A percentile compares a stretch with the other conserved stretches of the same genome.
Conservation (phyloP, 2,329 filamentous ascomycete species). For the Apiospora aurea region DNA sequence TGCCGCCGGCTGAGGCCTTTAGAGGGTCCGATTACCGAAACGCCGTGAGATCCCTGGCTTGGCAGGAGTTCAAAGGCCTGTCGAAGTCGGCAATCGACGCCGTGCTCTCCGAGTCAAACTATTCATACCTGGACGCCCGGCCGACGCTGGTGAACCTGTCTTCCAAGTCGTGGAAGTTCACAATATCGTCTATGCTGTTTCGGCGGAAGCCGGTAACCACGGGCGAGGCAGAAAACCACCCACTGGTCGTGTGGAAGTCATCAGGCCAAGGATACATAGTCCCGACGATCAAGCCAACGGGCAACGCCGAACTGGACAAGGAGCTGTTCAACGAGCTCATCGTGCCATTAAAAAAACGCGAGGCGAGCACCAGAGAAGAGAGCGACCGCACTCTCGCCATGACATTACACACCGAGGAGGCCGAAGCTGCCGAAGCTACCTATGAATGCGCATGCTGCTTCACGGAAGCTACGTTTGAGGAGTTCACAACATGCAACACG, state of each 20-base stretch:
- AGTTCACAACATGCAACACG: slow-evolving; percentile 74
- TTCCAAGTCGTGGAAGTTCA: slow-evolving; percentile 79
- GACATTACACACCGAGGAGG: slow-evolving; percentile 64
- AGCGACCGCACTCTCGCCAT: slow-evolving; percentile 61
- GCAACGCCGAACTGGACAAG: slow-evolving; percentile 67
- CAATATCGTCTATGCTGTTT: slow-evolving; percentile 74
- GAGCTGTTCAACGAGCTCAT: slow-evolving; percentile 68
- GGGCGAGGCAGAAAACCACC: slow-evolving; percentile 65
- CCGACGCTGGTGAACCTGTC: slow-evolving; percentile 73
- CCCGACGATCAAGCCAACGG: slow-evolving; percentile 71
- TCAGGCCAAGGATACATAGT: slow-evolving; percentile 61
- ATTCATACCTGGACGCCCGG: slow-evolving; percentile 76
- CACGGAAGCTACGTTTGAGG: slow-evolving; percentile 73
- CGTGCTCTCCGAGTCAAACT: slow-evolving; percentile 81
- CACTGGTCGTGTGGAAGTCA: slow-evolving; percentile 67
- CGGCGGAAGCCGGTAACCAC: slow-evolving; percentile 65
- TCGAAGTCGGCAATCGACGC: slow-evolving; percentile 77
- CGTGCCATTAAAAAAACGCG: slow-evolving; percentile 56
- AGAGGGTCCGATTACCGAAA: slow-evolving; percentile 71
- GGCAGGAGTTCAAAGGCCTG: slow-evolving; percentile 78
- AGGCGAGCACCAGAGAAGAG: slow-evolving; percentile 52
- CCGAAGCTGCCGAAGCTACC: slow-evolving; percentile 61
- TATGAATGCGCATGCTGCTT: slow-evolving; percentile 85
- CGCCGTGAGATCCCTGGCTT: slow-evolving; percentile 72
- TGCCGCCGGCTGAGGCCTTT: slow-evolving; percentile 71